phyloP scores from a whole-genome alignment of 1,139 yeast genomes.

The Blastobotrys illinoisensis region DNA sequence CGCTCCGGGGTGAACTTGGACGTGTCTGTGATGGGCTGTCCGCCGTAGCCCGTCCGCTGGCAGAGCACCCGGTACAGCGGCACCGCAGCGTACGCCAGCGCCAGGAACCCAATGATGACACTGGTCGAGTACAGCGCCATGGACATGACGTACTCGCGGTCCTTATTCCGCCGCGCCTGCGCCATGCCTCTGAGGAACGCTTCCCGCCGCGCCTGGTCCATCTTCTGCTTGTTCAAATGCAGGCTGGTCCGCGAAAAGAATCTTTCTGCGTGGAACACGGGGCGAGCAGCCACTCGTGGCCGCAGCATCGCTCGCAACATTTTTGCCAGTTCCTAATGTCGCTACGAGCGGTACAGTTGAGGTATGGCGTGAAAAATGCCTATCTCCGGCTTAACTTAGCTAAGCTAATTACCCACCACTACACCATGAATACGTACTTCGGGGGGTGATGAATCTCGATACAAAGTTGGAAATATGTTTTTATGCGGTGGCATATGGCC shows the following conservation, averaged over 20 bases:
- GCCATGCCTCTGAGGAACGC: slow-evolving; percentile 28
- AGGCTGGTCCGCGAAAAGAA: neutral
- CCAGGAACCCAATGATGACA: slow-evolving; percentile 64
- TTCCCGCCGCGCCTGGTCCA: slow-evolving; percentile 13
- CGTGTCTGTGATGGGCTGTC: slow-evolving; percentile 85
- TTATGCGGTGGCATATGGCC: no score
- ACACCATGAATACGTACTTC: no score
- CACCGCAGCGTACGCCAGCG: slow-evolving; percentile 85
- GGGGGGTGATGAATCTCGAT: no score
- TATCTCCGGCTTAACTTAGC: neutral
- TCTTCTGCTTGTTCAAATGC: neutral
- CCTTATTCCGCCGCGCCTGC: slow-evolving; percentile 30
- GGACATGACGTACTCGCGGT: slow-evolving; percentile 38
- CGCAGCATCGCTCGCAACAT: neutral
- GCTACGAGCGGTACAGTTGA: neutral
- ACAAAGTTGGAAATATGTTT: no score
- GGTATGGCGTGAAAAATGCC: neutral
- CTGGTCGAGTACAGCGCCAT: slow-evolving; percentile 71
- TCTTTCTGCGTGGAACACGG: neutral
- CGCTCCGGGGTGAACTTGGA: slow-evolving; percentile 80
- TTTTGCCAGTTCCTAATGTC: neutral
- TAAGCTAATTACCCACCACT: no score
- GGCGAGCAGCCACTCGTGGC: neutral
- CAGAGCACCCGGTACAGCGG: slow-evolving; percentile 90
- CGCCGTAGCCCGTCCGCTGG: slow-evolving; percentile 94